These are phyloP conservation scores for Beauveria sp. DNA, from an alignment of 2,329 filamentous ascomycete genomes.

Conservation along the genomic window DNA sequence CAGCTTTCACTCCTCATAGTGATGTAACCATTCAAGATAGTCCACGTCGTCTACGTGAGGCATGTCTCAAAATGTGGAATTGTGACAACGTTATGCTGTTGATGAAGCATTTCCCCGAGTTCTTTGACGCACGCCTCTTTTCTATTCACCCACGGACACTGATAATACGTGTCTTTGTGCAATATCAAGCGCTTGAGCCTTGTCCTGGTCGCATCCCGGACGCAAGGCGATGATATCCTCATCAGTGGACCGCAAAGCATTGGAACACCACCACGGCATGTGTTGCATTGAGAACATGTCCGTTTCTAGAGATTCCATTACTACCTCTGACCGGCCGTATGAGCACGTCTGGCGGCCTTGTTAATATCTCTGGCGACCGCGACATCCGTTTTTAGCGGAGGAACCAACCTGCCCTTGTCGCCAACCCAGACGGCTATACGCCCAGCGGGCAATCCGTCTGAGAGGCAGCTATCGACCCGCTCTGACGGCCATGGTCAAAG, in stretches of 20 bases:
- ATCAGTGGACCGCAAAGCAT: neutral
- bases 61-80: neutral
- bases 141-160: neutral
- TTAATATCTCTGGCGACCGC: too few species aligned
- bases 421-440: too few species aligned
- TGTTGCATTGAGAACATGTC: neutral
- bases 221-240: neutral
- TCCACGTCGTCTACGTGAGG: neutral
- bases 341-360: too few species aligned
- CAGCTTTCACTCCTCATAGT: neutral
- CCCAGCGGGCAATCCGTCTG: too few species aligned
- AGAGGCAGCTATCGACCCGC: too few species aligned
- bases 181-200: neutral
- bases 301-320: too few species aligned
- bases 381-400: too few species aligned
- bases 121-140: neutral
- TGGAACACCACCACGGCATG: neutral
- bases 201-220: neutral
- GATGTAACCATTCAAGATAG: neutral
- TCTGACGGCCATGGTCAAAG: too few species aligned
- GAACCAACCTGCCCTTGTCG: too few species aligned
- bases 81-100: neutral
- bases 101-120: neutral
- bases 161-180: neutral
- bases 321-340: too few species aligned